phyloP scores from a whole-genome alignment of 106 monocot species.

The Narthecium ossifragum region DNA sequence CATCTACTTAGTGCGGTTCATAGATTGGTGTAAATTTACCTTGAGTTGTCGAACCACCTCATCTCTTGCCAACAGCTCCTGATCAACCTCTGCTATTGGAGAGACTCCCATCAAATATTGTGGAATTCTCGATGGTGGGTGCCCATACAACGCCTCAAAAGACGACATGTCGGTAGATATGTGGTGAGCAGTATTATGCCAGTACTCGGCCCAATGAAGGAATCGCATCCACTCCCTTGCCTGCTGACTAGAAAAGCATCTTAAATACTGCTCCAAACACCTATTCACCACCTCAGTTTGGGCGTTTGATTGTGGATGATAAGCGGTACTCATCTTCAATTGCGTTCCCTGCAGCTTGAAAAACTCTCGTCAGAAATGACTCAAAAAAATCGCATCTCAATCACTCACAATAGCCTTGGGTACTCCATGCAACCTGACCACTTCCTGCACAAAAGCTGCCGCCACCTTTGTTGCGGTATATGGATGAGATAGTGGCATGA shows the following conservation, averaged over 20 bases:
- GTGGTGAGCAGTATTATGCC: conserved; percentile 1
- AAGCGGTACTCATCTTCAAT: not conserved
- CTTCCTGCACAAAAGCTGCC: not conserved
- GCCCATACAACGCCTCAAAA: not conserved
- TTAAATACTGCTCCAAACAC: not conserved
- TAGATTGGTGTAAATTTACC: not conserved
- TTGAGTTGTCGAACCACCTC: not conserved
- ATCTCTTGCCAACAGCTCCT: not conserved
- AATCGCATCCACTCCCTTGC: not conserved
- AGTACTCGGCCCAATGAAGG: not conserved
- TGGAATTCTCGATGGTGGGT: not conserved
- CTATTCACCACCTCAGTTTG: not conserved
- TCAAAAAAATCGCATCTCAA: not conserved
- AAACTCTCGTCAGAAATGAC: not conserved
- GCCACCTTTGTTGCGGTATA: not conserved
- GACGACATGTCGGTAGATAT: not conserved
- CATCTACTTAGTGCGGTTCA: not conserved
- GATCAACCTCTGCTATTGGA: not conserved
- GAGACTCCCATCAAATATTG: too few species aligned
- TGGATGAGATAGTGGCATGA: not conserved
- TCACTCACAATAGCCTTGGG: not conserved
- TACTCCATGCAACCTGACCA: not conserved
- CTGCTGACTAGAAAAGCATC: not conserved
- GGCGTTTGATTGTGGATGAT: not conserved
- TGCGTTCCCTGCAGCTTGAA: not conserved